Conservation (phyloP, 2,329 filamentous ascomycete genomes). For the Falciphora oryzae region DNA sequence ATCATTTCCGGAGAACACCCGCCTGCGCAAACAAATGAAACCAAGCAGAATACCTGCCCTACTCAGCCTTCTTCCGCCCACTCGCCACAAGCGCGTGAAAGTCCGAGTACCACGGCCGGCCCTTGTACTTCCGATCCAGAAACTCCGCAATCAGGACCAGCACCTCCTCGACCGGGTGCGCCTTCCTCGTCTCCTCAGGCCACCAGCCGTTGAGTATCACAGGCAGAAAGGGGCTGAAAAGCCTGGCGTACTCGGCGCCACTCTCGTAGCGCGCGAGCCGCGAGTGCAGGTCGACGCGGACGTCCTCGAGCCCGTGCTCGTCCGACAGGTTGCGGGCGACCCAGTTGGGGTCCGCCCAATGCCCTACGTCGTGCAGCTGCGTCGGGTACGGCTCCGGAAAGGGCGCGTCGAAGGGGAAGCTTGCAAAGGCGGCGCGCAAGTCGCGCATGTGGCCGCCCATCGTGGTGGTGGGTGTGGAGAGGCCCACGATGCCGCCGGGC, state of each 20-base stretch:
- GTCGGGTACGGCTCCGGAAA: slow-evolving; percentile 28
- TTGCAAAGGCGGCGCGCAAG: slow-evolving; percentile 31
- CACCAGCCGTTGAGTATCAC: slow-evolving; percentile 33
- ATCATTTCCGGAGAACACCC: no score
- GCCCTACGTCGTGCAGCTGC: slow-evolving; percentile 33
- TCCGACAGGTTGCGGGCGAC: slow-evolving; percentile 28
- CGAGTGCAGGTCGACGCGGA: slow-evolving; percentile 27
- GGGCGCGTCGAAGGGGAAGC: slow-evolving; percentile 34
- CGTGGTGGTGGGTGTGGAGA: slow-evolving; percentile 32
- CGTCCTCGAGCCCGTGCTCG: slow-evolving; percentile 30
- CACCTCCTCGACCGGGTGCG: slow-evolving; percentile 32
- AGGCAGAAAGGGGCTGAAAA: slow-evolving; percentile 33
- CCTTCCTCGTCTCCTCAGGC: slow-evolving; percentile 31
- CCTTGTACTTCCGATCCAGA: slow-evolving; percentile 33
- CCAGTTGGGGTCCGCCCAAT: slow-evolving; percentile 35
- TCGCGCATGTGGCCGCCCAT: slow-evolving; percentile 32
- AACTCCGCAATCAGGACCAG: slow-evolving; percentile 27
- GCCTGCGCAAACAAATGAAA: no score
- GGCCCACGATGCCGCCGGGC: slow-evolving; percentile 54
- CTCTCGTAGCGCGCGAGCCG: slow-evolving; percentile 25
- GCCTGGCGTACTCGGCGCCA: slow-evolving; percentile 29
- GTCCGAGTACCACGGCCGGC: slow-evolving; percentile 28
- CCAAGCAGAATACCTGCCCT: neutral
- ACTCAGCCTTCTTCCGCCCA: neutral
- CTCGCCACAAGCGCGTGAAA: slow-evolving; percentile 16